These are phyloP conservation scores for Aspergillus pseudotamarii DNA, from an alignment of 2,329 filamentous ascomycete genomes.

Conservation along the genomic window DNA sequence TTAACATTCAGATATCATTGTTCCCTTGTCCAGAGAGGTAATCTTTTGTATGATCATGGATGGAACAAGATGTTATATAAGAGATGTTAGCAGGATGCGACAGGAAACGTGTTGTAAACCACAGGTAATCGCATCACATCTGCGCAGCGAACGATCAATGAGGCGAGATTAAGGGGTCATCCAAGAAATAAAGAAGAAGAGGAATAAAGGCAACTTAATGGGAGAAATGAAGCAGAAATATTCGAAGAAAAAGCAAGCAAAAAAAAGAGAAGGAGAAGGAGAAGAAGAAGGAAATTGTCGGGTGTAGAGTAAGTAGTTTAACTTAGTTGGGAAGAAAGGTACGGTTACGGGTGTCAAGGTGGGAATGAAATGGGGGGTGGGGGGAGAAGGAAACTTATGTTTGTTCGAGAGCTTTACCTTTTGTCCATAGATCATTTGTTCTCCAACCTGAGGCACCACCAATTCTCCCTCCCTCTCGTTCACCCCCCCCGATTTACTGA, in stretches of 20 bases:
- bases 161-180: constrained; percentile 12
- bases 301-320: not conserved
- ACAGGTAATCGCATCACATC: constrained; percentile 37
- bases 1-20: constrained; percentile 21
- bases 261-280: not conserved
- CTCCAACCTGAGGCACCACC: not conserved
- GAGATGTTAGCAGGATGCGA: constrained; percentile 15
- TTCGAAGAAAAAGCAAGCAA: not conserved
- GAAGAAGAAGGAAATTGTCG: not conserved
- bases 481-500: not conserved
- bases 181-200: constrained; percentile 24
- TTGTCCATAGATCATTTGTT: not conserved
- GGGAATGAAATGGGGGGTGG: not conserved
- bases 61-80: not conserved
- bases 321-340: constrained; percentile 5
- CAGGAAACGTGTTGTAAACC: constrained; percentile 25
- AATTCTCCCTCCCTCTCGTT: not conserved
- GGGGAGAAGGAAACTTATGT: not conserved
- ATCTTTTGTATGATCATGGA: not conserved
- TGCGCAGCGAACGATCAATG: constrained; percentile 22
- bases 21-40: constrained; percentile 6
- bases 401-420: not conserved
- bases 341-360: not conserved
- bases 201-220: constrained; percentile 12
- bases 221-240: not conserved